phyloP scores from a whole-genome alignment of 139 green algal species.

The Chlamydomonas sphaeroides region DNA sequence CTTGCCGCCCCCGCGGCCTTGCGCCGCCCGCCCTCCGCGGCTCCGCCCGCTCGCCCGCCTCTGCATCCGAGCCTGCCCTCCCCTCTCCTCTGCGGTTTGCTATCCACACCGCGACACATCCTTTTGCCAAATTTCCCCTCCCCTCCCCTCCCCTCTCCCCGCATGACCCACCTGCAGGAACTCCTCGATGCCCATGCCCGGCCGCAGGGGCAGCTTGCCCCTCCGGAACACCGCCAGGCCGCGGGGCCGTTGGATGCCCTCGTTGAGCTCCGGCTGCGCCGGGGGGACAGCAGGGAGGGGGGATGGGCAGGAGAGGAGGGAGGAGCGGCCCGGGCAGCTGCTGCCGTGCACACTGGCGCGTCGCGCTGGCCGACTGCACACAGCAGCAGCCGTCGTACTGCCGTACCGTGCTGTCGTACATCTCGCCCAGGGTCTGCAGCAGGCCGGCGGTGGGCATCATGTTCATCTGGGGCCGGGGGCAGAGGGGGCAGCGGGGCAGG shows the following conservation, averaged over 20 bases:
- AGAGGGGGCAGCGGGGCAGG: neutral
- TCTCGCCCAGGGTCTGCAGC: constrained; percentile 25
- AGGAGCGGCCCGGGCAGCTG: neutral
- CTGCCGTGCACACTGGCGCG: neutral
- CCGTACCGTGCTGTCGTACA: constrained; percentile 6
- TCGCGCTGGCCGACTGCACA: neutral
- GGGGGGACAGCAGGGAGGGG: neutral
- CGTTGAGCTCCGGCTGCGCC: constrained; percentile 25
- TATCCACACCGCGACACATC: no score
- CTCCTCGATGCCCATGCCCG: constrained; percentile 61
- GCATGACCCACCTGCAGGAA: constrained; percentile 63
- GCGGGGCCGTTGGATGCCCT: constrained; percentile 26
- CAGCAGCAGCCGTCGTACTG: neutral
- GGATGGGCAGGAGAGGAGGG: neutral
- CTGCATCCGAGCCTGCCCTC: no score
- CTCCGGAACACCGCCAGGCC: constrained; percentile 65
- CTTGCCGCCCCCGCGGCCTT: no score
- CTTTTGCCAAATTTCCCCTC: no score
- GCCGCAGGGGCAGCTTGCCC: constrained; percentile 61
- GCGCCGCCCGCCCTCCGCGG: neutral
- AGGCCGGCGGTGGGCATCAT: constrained; percentile 48
- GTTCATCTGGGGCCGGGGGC: constrained; percentile 17
- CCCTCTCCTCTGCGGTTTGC: no score
- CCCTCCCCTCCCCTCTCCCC: neutral
- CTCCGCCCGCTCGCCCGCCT: neutral